These are phyloP conservation scores for Metschnikowia baotianmanensis DNA, from an alignment of 805 yeast genomes.

Conservation along the genomic window DNA sequence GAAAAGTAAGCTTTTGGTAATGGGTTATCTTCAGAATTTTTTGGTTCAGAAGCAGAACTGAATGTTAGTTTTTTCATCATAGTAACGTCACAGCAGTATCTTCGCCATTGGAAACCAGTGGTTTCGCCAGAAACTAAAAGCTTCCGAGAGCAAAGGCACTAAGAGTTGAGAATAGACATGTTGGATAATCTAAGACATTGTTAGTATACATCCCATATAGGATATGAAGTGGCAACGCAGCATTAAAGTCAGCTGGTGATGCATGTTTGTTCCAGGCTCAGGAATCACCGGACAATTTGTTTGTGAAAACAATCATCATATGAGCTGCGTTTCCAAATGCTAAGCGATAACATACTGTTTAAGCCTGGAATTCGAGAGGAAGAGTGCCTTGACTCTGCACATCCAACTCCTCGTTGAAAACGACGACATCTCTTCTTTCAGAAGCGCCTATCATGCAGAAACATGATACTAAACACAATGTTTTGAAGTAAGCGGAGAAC, in stretches of 20 bases:
- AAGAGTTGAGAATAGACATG: neutral
- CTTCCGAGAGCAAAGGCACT: conserved; percentile 7
- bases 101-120: conserved; percentile 11
- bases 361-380: too few species aligned
- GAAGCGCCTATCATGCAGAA: too few species aligned
- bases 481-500: too few species aligned
- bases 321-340: conserved; percentile 9
- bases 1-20: conserved; percentile 59
- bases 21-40: conserved; percentile 68
- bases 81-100: conserved; percentile 19
- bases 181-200: neutral
- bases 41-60: conserved; percentile 98
- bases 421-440: too few species aligned
- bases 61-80: conserved; percentile 63
- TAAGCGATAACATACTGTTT: conserved; percentile 6
- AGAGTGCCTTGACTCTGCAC: too few species aligned
- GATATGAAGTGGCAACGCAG: conserved; percentile 1
- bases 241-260: conserved; percentile 84
- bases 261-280: conserved; percentile 88
- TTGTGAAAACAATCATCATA: conserved; percentile 23
- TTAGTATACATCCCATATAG: conserved; percentile 1
- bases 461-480: too few species aligned
- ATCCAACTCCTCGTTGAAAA: too few species aligned
- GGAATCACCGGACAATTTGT: conserved; percentile 47
- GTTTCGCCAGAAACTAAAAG: conserved; percentile 18